Evolutionary conservation across 208 protist species (phyloP).

Genomic region (Leishmania guyanensis): DNA sequence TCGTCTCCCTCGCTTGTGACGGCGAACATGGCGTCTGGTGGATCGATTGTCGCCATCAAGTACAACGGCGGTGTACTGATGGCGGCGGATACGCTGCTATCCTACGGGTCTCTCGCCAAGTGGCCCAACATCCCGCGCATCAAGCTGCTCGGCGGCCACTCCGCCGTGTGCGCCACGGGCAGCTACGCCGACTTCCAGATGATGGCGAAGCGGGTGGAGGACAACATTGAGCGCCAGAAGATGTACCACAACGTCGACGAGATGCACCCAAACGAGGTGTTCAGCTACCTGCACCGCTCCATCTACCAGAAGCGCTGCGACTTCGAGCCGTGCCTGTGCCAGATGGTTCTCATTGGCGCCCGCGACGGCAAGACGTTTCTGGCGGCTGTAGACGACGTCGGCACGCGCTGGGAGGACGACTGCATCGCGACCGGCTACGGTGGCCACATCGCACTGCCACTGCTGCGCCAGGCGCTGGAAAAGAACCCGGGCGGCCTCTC

Average conservation of each 20-base stretch:
- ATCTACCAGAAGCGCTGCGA: constrained; percentile 96
- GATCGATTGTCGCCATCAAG: constrained; percentile 96
- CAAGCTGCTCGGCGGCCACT: constrained; percentile 83
- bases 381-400: constrained; percentile 94
- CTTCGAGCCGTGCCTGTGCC: constrained; percentile 96
- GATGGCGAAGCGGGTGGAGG: constrained; percentile 75
- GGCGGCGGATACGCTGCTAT: constrained; percentile 95
- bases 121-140: constrained; percentile 94
- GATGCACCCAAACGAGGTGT: constrained; percentile 89
- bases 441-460: constrained; percentile 93
- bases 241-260: constrained; percentile 82
- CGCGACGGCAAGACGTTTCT: constrained; percentile 92
- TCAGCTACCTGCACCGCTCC: constrained; percentile 92
- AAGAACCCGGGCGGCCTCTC: constrained; percentile 72
- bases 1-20: background rate
- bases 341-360: constrained; percentile 94
- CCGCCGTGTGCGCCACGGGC: constrained; percentile 92
- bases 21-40: constrained; percentile 93
- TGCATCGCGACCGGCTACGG: constrained; percentile 96
- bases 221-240: constrained; percentile 76
- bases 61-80: constrained; percentile 97
- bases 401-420: constrained; percentile 93
- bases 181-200: constrained; percentile 98
- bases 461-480: constrained; percentile 93
- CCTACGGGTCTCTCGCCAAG: constrained; percentile 97